Evolutionary conservation across 148 eudicot species (phyloP).

Genomic region (Polygonum maritimum): DNA sequence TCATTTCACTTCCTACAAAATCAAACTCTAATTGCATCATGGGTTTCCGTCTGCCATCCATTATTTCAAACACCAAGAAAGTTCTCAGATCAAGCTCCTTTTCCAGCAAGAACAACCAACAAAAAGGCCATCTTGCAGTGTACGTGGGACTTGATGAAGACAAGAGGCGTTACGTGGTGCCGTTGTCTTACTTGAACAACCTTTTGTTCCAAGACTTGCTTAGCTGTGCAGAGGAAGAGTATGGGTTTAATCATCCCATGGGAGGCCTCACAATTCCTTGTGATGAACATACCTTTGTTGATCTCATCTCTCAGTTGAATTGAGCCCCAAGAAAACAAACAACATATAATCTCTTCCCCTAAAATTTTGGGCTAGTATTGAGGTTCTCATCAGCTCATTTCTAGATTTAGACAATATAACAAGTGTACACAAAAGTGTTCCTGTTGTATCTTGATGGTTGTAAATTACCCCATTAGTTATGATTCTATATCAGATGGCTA

Average conservation of each 20-base stretch:
- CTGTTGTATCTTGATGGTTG: neutral
- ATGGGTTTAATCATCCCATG: conserved; percentile 53
- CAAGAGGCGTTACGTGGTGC: conserved; percentile 38
- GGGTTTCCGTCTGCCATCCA: neutral
- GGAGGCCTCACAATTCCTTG: conserved; percentile 48
- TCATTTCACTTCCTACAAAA: neutral
- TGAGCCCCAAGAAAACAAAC: neutral
- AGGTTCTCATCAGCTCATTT: neutral
- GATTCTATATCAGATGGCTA: neutral
- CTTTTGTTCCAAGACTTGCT: conserved; percentile 43
- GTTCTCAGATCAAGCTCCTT: neutral
- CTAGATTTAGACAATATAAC: neutral
- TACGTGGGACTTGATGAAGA: conserved; percentile 37
- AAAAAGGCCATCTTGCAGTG: conserved; percentile 44
- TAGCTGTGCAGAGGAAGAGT: conserved; percentile 47
- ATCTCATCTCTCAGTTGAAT: neutral
- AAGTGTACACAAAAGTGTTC: neutral
- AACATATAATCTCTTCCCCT: neutral
- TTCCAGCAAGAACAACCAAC: neutral
- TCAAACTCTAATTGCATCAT: neutral
- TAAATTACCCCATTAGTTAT: neutral
- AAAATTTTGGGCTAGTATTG: neutral
- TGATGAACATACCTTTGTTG: conserved; percentile 19
- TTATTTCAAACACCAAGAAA: conserved; percentile 1
- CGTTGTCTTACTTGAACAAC: conserved; percentile 30